These are phyloP conservation scores for Camellia granthamiana DNA, from an alignment of 148 eudicot species.

Conservation along the genomic window DNA sequence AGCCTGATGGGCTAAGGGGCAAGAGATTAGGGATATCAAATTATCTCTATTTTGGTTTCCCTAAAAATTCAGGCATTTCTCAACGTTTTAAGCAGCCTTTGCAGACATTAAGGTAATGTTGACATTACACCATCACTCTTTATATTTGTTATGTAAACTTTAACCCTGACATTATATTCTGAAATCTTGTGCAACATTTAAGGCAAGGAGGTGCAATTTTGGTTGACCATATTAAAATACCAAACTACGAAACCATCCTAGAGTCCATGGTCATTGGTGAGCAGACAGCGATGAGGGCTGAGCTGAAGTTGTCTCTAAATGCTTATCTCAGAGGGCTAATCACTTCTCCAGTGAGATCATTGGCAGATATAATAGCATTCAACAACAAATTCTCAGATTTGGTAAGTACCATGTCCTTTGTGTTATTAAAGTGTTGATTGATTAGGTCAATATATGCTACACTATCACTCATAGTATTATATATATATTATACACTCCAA, in stretches of 20 bases:
- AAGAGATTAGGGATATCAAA: constrained; percentile 32
- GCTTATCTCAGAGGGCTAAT: constrained; percentile 24
- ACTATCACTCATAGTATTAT: too few relatives aligned
- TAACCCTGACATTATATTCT: background rate
- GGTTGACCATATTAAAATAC: constrained; percentile 24
- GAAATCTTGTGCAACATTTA: background rate
- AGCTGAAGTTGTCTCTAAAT: constrained; percentile 30
- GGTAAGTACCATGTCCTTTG: constrained; percentile 6
- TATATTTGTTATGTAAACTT: background rate
- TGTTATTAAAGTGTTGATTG: too few relatives aligned
- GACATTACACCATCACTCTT: background rate
- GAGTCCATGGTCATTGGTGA: constrained; percentile 18
- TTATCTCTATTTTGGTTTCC: constrained; percentile 23
- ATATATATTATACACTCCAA: too few relatives aligned
- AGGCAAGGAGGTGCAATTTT: constrained; percentile 29
- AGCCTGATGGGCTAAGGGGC: constrained; percentile 30
- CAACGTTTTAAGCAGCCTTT: constrained; percentile 25
- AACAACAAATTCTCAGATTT: constrained; percentile 17
- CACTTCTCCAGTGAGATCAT: constrained; percentile 29
- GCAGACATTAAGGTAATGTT: constrained; percentile 32
- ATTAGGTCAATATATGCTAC: too few relatives aligned
- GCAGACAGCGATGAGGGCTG: constrained; percentile 14
- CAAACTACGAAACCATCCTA: constrained; percentile 2
- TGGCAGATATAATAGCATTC: constrained; percentile 31
- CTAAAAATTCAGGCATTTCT: background rate